Conservation (phyloP, 1,284 basidiomycete genomes). For the Ustilago trichophora region DNA sequence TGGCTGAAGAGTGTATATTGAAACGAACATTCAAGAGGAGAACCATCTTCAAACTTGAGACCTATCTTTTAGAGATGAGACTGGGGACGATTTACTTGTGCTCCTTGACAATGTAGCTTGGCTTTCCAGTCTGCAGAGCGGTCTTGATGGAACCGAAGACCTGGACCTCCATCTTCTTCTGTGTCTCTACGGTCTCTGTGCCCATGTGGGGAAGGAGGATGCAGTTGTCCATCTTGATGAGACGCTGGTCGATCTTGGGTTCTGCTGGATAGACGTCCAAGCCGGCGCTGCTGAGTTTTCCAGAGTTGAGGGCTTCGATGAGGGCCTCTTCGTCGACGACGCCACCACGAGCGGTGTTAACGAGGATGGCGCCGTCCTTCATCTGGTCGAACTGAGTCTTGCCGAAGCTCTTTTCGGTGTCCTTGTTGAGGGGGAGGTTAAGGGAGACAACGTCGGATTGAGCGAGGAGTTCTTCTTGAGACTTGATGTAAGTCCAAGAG, state of each 20-base stretch:
- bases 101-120: slow-evolving; percentile 46
- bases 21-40: too few species aligned
- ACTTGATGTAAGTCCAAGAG: slow-evolving; percentile 39
- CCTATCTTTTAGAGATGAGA: slow-evolving; percentile 1
- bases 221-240: slow-evolving; percentile 44
- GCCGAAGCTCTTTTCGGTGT: slow-evolving; percentile 67
- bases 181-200: slow-evolving; percentile 49
- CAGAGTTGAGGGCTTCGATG: slow-evolving; percentile 49
- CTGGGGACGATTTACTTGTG: slow-evolving; percentile 25
- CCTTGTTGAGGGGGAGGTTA: slow-evolving; percentile 69
- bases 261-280: slow-evolving; percentile 78
- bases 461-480: slow-evolving; percentile 67
- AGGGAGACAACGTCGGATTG: slow-evolving; percentile 69
- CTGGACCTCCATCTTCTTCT: slow-evolving; percentile 53
- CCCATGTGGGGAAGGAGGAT: slow-evolving; percentile 47
- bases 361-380: slow-evolving; percentile 67
- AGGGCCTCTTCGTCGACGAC: slow-evolving; percentile 68
- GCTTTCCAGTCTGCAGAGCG: slow-evolving; percentile 43
- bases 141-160: slow-evolving; percentile 45
- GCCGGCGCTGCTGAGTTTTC: slow-evolving; percentile 73
- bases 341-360: slow-evolving; percentile 70
- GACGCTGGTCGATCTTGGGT: slow-evolving; percentile 38
- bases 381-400: slow-evolving; percentile 66
- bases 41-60: background rate
- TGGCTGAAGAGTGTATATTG: slow-evolving; percentile 1